phyloP scores from a whole-genome alignment of 495 filamentous ascomycete genomes.

The Sporormia fimetaria region DNA sequence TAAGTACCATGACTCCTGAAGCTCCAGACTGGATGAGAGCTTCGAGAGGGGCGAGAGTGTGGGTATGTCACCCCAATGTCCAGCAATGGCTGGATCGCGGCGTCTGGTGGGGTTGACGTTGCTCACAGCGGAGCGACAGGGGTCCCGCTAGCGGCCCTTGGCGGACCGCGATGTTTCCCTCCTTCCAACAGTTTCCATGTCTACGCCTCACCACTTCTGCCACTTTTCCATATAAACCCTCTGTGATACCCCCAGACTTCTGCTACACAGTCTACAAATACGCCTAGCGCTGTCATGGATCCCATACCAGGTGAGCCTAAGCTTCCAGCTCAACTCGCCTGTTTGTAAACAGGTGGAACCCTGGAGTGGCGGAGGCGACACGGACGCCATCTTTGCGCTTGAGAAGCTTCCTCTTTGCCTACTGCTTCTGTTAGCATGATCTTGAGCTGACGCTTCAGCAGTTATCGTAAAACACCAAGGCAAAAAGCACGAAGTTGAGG shows the following conservation, averaged over 20 bases:
- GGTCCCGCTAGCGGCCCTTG: neutral
- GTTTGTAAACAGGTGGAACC: too few species aligned
- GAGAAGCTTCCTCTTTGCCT: too few species aligned
- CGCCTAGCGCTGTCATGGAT: slow-evolving; percentile 24
- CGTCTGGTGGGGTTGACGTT: slow-evolving; percentile 10
- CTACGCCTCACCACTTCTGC: too few species aligned
- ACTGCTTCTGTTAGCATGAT: neutral
- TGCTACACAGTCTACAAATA: too few species aligned
- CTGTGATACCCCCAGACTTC: neutral
- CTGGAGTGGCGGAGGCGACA: too few species aligned
- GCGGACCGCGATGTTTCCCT: too few species aligned
- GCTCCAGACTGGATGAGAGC: slow-evolving; percentile 1
- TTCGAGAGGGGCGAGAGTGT: neutral
- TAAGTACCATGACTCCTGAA: too few species aligned
- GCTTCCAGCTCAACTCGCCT: too few species aligned
- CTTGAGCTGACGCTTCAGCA: too few species aligned
- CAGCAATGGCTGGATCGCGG: slow-evolving; percentile 1
- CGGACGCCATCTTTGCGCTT: too few species aligned
- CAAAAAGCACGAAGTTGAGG: slow-evolving; percentile 85
- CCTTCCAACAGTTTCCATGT: too few species aligned
- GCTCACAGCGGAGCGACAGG: neutral
- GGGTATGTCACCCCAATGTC: slow-evolving; percentile 15
- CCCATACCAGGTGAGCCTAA: slow-evolving; percentile 31
- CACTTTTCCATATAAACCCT: too few species aligned
- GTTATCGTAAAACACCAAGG: slow-evolving; percentile 91